Percentiles rank a stretch among this genome's conserved stretches.
phyloP scores from a whole-genome alignment of 768 basidiomycete genomes.

The Hygrophorus pudorinus region DNA sequence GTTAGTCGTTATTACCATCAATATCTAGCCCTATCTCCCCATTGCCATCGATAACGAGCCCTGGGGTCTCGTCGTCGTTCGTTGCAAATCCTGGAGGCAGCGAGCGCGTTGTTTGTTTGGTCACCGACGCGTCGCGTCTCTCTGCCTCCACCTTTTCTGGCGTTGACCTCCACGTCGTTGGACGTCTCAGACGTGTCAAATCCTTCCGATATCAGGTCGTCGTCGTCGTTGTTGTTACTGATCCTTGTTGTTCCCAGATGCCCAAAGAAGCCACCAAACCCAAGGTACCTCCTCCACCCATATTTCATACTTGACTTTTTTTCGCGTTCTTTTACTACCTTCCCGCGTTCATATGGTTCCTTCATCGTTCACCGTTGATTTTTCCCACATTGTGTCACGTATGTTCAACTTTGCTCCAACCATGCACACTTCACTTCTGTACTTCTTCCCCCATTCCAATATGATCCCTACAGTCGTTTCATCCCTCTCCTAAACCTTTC shows the following conservation, averaged over 20 bases:
- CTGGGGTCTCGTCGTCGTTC: conserved; percentile 10
- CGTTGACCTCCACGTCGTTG: background rate
- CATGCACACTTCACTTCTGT: background rate
- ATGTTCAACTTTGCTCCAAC: background rate
- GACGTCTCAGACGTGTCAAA: background rate
- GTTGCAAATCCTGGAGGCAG: conserved; percentile 2
- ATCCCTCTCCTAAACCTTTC: conserved; percentile 1
- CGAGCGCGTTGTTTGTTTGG: conserved; percentile 16
- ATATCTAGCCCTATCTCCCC: conserved; percentile 4
- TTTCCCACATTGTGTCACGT: background rate
- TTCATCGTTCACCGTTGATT: background rate
- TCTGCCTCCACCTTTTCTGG: conserved; percentile 1
- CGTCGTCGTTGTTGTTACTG: background rate
- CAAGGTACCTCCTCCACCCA: conserved; percentile 37
- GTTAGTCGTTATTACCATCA: background rate
- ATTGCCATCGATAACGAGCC: conserved; percentile 2
- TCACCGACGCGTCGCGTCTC: conserved; percentile 10
- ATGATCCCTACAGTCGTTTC: background rate
- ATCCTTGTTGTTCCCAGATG: conserved; percentile 38
- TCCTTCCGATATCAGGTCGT: background rate
- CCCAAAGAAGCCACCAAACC: conserved; percentile 67
- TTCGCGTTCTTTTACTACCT: background rate
- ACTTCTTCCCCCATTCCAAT: background rate
- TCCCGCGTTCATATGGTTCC: background rate
- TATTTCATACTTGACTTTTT: conserved; percentile 3